A percentile compares a stretch with the other conserved stretches of the same genome.
Conservation (phyloP, 106 monocot species). For the Apostasia ramifera region DNA sequence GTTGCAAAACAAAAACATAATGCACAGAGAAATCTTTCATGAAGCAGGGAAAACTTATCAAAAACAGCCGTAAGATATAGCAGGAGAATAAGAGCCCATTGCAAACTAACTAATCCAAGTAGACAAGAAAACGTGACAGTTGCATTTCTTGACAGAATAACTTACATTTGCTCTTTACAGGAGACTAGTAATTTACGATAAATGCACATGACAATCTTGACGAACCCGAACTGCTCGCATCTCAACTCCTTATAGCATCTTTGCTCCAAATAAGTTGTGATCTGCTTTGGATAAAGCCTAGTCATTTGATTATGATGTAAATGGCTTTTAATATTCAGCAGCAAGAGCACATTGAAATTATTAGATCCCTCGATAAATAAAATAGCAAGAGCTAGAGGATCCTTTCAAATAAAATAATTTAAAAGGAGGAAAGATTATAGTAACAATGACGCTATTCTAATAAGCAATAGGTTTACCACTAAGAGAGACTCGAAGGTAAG, state of each 20-base stretch:
- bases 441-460: no score
- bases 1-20: neutral
- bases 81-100: neutral
- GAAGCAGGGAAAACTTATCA: neutral
- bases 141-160: constrained; percentile 13
- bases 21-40: no score
- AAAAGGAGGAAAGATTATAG: no score
- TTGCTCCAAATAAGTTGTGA: constrained; percentile 85
- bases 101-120: neutral
- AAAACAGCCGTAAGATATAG: neutral
- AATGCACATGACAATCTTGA: constrained; percentile 73
- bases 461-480: no score
- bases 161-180: constrained; percentile 93
- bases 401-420: no score
- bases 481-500: no score
- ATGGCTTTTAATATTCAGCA: no score
- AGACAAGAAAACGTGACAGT: neutral
- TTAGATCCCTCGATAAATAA: no score
- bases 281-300: constrained; percentile 20
- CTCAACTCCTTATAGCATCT: constrained; percentile 95
- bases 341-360: no score
- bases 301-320: no score
- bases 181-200: constrained; percentile 76
- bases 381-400: no score
- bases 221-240: constrained; percentile 61